phyloP scores from a whole-genome alignment of 108 stramenopile species.

The Stephanodiscus triporus region DNA sequence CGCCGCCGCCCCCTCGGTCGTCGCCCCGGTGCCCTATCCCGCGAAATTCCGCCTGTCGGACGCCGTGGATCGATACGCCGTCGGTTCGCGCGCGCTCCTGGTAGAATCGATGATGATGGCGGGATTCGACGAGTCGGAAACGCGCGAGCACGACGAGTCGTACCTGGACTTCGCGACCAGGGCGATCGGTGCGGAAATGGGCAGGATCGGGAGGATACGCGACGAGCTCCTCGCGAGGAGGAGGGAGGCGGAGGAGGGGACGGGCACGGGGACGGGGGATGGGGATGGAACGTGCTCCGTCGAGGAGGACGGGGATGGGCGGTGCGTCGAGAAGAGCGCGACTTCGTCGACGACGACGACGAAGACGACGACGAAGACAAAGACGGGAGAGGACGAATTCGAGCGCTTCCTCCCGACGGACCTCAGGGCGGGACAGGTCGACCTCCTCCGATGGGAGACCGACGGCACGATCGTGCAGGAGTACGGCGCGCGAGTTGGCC shows the following conservation, averaged over 20 bases:
- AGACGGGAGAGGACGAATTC: slow-evolving; percentile 16
- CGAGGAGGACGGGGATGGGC: too few relatives aligned
- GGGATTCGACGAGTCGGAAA: slow-evolving; percentile 40
- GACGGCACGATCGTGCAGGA: slow-evolving; percentile 43
- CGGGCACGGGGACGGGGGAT: not conserved
- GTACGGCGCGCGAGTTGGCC: slow-evolving; percentile 56
- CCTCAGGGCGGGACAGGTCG: slow-evolving; percentile 44
- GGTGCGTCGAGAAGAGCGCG: not conserved
- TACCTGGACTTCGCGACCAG: slow-evolving; percentile 45
- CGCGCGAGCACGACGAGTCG: slow-evolving; percentile 11
- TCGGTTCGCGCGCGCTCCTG: slow-evolving; percentile 26
- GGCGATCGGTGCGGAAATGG: slow-evolving; percentile 26
- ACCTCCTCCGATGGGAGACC: slow-evolving; percentile 42
- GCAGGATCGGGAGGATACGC: slow-evolving; percentile 24
- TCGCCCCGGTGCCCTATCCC: not conserved
- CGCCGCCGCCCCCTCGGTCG: too few relatives aligned
- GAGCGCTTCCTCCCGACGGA: slow-evolving; percentile 50
- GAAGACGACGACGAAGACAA: not conserved
- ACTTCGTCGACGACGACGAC: not conserved
- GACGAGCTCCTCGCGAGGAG: slow-evolving; percentile 3
- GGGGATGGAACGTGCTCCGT: not conserved
- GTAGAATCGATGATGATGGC: slow-evolving; percentile 32
- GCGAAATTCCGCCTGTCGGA: slow-evolving; percentile 18
- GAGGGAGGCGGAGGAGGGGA: not conserved
- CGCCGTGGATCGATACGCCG: slow-evolving; percentile 27